Evolutionary conservation across 2,329 filamentous ascomycete genomes (phyloP), one percentile per base, ranked within the genome.

Genomic region (Fusarium buxicola): DNA sequence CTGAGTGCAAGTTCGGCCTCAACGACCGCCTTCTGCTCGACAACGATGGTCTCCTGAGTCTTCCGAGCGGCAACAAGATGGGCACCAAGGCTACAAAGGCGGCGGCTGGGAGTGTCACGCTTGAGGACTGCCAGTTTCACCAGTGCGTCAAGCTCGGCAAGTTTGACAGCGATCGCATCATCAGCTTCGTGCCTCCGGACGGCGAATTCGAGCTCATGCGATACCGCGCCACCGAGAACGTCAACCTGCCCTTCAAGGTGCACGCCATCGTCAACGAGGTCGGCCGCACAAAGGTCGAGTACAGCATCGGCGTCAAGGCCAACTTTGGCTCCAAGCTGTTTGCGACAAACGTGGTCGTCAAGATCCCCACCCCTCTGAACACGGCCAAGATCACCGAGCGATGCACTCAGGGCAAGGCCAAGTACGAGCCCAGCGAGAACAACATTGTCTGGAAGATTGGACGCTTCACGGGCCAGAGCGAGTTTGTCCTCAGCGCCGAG

Each of bases 401-500:
- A 45, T 96, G 94, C 60, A 95, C 91, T 2, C 94, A 98, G 78
- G 96, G 95, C 58, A 97, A 97, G 75, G 95, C 95, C 55, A 98
- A 97, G 78, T 99, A 99, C 78, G 96, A 99, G 78, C 96, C 95
- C 1, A 92, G 94, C 64, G 94, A 97, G 74, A 99, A 99, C 82
- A 92, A 94, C 73, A 98, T 99, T 65, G 91, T 98, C 11, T 99
- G 95, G 95, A 98, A 97, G 84, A 98, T 99, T 68, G 91, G 94
- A 11, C 87, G 95, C n/a, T 99, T 99, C 78, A 95, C 94, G 0
- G 95, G 95, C n/a, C 93, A 97, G 78, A 94, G 90, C 78, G 95
- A 99, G 78, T 99, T 90, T 66, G 94, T 99, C 11, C 83, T 99
- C 56, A 96, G 91, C 70, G 95, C 95, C 9, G 96, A 99, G 78